These are phyloP conservation scores for Amaranthus tricolor DNA, from an alignment of 179 eudicot genomes.

Conservation along the genomic window DNA sequence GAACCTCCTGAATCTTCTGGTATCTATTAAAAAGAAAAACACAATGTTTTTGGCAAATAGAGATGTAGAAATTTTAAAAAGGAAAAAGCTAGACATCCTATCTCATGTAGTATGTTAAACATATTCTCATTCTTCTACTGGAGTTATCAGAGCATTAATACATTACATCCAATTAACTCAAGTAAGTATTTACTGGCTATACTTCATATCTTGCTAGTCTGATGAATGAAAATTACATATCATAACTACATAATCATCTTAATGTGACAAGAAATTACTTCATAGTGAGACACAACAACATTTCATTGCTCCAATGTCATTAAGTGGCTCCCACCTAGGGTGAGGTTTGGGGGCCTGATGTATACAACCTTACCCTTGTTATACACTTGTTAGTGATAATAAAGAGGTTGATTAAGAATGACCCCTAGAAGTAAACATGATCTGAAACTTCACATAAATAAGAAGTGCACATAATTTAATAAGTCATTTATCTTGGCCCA, in stretches of 20 bases:
- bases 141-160: background rate
- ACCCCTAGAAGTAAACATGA: no score
- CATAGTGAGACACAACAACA: background rate
- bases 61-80: background rate
- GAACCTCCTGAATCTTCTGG: constrained; percentile 68
- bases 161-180: background rate
- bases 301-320: no score
- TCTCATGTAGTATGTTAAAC: background rate
- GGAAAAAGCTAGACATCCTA: background rate
- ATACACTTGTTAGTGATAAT: no score
- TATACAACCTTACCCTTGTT: no score
- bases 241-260: background rate
- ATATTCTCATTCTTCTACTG: background rate
- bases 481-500: no score
- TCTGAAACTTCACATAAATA: no score
- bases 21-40: constrained; percentile 43
- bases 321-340: no score
- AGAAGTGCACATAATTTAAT: no score
- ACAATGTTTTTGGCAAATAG: background rate
- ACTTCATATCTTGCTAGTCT: background rate
- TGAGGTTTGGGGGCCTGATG: no score
- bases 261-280: background rate
- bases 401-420: no score
- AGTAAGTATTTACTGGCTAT: background rate
- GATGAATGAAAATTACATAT: background rate